phyloP scores from a whole-genome alignment of 2,329 filamentous ascomycete genomes.

The Camillea tinctor region DNA sequence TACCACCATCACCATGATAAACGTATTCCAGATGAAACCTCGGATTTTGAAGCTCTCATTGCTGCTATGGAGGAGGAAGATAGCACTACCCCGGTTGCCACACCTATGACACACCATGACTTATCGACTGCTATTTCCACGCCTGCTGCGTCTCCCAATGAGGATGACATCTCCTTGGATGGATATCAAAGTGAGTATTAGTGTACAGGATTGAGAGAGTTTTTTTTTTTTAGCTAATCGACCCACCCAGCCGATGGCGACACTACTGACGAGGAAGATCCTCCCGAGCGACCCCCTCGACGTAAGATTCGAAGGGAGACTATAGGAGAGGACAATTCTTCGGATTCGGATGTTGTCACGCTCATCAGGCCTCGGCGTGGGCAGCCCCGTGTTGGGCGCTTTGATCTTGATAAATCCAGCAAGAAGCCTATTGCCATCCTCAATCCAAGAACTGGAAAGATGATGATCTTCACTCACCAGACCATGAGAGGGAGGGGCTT shows the following conservation, averaged over 20 bases:
- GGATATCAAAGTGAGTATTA: constrained; percentile 59
- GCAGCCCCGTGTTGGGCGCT: constrained; percentile 54
- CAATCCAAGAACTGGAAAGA: constrained; percentile 56
- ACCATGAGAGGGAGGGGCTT: constrained; percentile 42
- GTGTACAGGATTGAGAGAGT: constrained; percentile 15
- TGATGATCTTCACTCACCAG: constrained; percentile 63
- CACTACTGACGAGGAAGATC: constrained; percentile 59
- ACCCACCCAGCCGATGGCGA: constrained; percentile 53
- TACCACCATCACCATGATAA: background rate
- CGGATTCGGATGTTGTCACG: constrained; percentile 50
- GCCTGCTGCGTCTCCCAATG: constrained; percentile 31
- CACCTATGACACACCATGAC: constrained; percentile 37
- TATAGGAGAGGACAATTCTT: constrained; percentile 40
- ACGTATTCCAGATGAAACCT: background rate
- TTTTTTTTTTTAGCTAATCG: constrained; percentile 40
- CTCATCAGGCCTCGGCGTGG: constrained; percentile 48
- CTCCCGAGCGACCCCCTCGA: constrained; percentile 46
- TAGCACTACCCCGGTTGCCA: constrained; percentile 39
- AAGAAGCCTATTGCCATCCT: constrained; percentile 59
- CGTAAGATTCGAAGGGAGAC: constrained; percentile 46
- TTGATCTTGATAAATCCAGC: constrained; percentile 52
- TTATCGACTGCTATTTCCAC: constrained; percentile 34
- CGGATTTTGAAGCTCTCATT: constrained; percentile 27
- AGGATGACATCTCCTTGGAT: constrained; percentile 47
- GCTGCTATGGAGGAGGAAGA: constrained; percentile 39